Evolutionary conservation across 202 grass and related monocot genomes (phyloP).

Genomic region (Setaria viridis): DNA sequence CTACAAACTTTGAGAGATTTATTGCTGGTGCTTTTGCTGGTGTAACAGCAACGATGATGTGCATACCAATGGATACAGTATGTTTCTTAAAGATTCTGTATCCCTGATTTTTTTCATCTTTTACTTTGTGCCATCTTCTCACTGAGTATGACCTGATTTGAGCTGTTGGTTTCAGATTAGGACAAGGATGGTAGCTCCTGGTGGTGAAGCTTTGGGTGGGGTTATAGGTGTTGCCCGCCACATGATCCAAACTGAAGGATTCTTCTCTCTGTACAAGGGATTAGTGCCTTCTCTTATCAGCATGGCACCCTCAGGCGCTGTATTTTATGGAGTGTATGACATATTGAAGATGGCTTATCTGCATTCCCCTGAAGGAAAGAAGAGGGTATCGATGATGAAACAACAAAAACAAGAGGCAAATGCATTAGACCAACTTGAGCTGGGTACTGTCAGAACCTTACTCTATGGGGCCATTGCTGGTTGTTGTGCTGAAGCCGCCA

Average conservation of each 20-base stretch:
- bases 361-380: slow-evolving; percentile 77
- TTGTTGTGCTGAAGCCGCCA: slow-evolving; percentile 87
- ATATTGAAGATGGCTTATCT: slow-evolving; percentile 94
- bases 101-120: background rate
- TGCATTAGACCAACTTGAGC: slow-evolving; percentile 88
- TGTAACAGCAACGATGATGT: slow-evolving; percentile 83
- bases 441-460: slow-evolving; percentile 85
- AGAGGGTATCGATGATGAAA: slow-evolving; percentile 65
- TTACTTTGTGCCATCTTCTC: slow-evolving; percentile 28
- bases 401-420: slow-evolving; percentile 71
- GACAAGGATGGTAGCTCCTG: slow-evolving; percentile 97
- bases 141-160: slow-evolving; percentile 18
- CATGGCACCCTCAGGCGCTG: slow-evolving; percentile 98
- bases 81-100: slow-evolving; percentile 37
- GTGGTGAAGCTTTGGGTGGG: slow-evolving; percentile 90
- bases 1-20: slow-evolving; percentile 96
- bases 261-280: slow-evolving; percentile 96
- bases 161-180: slow-evolving; percentile 75
- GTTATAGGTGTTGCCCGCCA: slow-evolving; percentile 86
- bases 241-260: slow-evolving; percentile 91
- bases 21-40: slow-evolving; percentile 88
- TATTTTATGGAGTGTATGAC: slow-evolving; percentile 99
- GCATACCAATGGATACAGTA: slow-evolving; percentile 99
- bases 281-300: slow-evolving; percentile 92
- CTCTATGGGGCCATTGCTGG: slow-evolving; percentile 92